phyloP scores from a whole-genome alignment of 2,329 filamentous ascomycete species.

The Colletotrichum camelliae region DNA sequence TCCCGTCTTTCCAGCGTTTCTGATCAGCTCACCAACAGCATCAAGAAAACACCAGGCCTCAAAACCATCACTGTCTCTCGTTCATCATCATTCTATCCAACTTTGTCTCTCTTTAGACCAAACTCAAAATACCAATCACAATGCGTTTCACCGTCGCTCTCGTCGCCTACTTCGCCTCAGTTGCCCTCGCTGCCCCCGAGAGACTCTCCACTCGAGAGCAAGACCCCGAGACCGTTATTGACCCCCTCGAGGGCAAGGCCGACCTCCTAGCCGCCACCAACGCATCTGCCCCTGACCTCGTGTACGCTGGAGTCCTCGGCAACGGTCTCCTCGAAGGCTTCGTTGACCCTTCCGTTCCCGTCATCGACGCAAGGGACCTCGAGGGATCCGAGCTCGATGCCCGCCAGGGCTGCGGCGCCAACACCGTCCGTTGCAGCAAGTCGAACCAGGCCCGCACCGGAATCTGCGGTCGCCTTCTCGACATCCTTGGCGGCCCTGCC shows the following conservation, averaged over 20 bases:
- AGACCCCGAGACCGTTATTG: not conserved
- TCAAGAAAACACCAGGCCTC: not conserved
- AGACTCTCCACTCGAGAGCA: not conserved
- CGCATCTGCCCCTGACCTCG: not conserved
- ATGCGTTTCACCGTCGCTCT: not conserved
- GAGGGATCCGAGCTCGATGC: fast-evolving
- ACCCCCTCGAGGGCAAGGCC: not conserved
- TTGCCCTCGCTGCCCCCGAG: not conserved
- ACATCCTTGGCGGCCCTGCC: not conserved
- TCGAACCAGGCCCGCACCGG: fast-evolving
- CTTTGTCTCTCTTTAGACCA: not conserved
- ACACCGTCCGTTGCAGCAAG: not conserved
- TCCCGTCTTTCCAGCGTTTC: not conserved
- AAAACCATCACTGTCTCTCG: not conserved
- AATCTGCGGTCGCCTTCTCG: not conserved
- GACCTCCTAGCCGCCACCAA: not conserved
- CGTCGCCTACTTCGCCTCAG: not conserved
- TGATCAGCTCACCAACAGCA: not conserved
- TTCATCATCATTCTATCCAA: not conserved
- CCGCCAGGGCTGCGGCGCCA: fast-evolving
- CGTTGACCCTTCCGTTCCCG: not conserved
- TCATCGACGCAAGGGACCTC: not conserved
- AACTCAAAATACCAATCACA: not conserved
- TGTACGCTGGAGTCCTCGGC: not conserved
- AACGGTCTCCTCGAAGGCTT: not conserved